Percentiles rank a stretch among this genome's conserved stretches.
These are phyloP conservation scores for Metrosideros polymorpha DNA, from an alignment of 441 rosid genomes.

Conservation along the genomic window DNA sequence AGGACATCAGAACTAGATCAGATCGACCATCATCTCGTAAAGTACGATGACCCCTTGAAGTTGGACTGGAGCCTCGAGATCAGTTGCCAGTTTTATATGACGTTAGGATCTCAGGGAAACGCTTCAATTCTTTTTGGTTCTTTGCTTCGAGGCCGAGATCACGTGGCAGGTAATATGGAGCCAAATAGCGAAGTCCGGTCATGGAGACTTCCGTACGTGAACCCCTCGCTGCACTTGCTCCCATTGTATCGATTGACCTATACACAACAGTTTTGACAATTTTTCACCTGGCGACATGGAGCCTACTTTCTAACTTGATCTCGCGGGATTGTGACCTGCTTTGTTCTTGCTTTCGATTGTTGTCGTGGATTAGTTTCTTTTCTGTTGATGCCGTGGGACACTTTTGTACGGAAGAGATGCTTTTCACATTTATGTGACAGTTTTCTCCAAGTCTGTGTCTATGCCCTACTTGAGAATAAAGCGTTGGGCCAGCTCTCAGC, in stretches of 20 bases:
- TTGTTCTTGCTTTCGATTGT: not conserved
- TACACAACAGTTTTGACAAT: not conserved
- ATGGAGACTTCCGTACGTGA: not conserved
- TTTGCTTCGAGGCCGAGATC: not conserved
- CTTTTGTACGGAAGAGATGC: not conserved
- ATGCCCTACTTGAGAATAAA: not conserved
- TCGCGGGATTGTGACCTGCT: not conserved
- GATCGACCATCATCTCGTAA: slow-evolving; percentile 20
- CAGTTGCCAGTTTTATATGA: not conserved
- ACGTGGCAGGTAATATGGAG: not conserved
- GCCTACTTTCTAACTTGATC: not conserved
- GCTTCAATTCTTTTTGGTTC: not conserved
- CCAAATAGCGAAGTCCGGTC: not conserved
- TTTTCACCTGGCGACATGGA: not conserved
- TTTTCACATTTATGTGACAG: not conserved
- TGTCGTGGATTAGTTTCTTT: not conserved
- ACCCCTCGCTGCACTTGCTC: not conserved
- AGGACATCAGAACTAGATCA: slow-evolving; percentile 44
- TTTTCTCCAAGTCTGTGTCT: not conserved
- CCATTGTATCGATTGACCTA: not conserved
- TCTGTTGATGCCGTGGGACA: not conserved
- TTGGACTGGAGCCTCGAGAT: not conserved
- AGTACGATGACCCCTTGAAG: slow-evolving; percentile 12
- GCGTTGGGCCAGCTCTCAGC: not conserved
- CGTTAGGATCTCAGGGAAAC: not conserved